phyloP scores from a whole-genome alignment of 495 filamentous ascomycete species.

The Stereocaulon alpinum region DNA sequence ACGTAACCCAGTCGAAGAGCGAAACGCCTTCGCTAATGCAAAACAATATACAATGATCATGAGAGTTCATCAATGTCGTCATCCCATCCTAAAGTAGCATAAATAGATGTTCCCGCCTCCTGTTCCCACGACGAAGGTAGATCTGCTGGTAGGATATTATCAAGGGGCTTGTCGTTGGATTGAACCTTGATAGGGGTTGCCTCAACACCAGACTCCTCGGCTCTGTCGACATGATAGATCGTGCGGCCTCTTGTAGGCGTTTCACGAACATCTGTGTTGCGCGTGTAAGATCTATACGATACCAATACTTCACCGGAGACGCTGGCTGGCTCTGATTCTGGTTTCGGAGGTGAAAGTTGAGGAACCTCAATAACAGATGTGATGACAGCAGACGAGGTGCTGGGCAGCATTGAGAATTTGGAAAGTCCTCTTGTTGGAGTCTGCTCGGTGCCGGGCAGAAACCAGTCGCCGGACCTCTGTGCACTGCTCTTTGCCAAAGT shows the following conservation, averaged over 20 bases:
- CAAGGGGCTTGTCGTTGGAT: slow-evolving; percentile 20
- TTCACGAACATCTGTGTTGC: background rate
- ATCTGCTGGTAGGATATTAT: slow-evolving; percentile 1
- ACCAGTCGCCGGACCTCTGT: background rate
- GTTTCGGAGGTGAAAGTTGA: background rate
- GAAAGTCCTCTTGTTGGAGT: slow-evolving; percentile 44
- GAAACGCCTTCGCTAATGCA: slow-evolving; percentile 16
- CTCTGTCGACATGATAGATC: background rate
- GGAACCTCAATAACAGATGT: background rate
- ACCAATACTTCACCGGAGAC: background rate
- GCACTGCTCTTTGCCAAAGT: background rate
- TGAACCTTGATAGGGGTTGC: slow-evolving; percentile 20
- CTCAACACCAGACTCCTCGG: slow-evolving; percentile 12
- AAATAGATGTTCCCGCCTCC: slow-evolving; percentile 44
- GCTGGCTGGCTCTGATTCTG: background rate
- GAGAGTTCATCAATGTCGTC: slow-evolving; percentile 47
- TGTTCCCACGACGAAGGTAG: background rate
- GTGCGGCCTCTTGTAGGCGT: slow-evolving; percentile 3
- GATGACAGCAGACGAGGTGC: background rate
- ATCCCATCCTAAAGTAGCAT: slow-evolving; percentile 69
- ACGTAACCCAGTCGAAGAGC: too few relatives aligned
- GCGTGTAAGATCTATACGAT: background rate
- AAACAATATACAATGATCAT: slow-evolving; percentile 10
- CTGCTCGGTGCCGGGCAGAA: slow-evolving; percentile 31
- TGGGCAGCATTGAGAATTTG: slow-evolving; percentile 29